A percentile compares a stretch with the other conserved stretches of the same genome.
Conservation (phyloP, 306 rosid genomes). For the Cicer yamashitae region DNA sequence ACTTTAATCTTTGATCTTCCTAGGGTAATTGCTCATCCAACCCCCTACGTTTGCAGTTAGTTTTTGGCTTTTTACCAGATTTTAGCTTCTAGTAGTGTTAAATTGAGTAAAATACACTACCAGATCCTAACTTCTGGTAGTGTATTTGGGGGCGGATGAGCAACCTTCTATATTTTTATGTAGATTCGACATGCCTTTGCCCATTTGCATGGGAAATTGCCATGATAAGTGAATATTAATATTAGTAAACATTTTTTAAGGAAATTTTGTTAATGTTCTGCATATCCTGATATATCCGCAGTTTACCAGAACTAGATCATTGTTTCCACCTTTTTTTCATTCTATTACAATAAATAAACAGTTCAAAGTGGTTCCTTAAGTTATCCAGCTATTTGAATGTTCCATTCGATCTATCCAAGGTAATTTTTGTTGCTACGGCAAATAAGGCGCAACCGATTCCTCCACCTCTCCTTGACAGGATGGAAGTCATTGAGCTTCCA, state of each 20-base stretch:
- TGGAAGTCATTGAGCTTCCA: slow-evolving; percentile 99
- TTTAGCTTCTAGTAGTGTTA: too few species aligned
- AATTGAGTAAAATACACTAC: too few species aligned
- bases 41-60: too few species aligned
- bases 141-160: too few species aligned
- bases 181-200: background rate
- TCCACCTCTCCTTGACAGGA: slow-evolving; percentile 93
- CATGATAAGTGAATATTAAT: slow-evolving; percentile 26
- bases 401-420: slow-evolving; percentile 95
- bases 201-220: slow-evolving; percentile 40
- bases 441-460: slow-evolving; percentile 93
- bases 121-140: too few species aligned
- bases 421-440: slow-evolving; percentile 94
- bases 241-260: background rate
- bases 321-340: background rate
- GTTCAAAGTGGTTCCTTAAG: slow-evolving; percentile 60
- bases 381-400: slow-evolving; percentile 89
- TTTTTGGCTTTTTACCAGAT: too few species aligned
- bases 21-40: too few species aligned
- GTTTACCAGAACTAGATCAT: slow-evolving; percentile 1
- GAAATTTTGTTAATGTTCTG: slow-evolving; percentile 5
- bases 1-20: slow-evolving; percentile 28
- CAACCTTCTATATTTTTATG: slow-evolving; percentile 15
- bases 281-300: slow-evolving; percentile 21
- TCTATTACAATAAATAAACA: slow-evolving; percentile 26